Base-by-base conservation (phyloP, 371 early-diverging fungal genomes). In the Sporodiniella umbellata region DNA sequence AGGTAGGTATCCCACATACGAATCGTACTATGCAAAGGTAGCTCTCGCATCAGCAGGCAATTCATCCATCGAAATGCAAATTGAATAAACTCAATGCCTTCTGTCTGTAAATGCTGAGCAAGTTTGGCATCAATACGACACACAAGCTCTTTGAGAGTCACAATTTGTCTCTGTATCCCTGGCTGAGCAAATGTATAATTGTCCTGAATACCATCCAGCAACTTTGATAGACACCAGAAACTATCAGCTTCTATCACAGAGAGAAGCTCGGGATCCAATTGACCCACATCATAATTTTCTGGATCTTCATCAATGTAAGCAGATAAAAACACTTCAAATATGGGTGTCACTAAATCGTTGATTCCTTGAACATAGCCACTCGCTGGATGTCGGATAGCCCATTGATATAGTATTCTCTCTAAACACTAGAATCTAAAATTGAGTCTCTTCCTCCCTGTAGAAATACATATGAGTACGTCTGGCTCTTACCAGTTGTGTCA, bases 21-120 rank as follows among this genome's bases (percentile, higher is more conserved):
- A 26, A 98, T 88, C 10, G 87, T 94, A 52, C 81, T 82, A 30
- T 75, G 62, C 10, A 99, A 68, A 14, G 90, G 81, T 30, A 99
- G 69, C 69, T 99, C 99, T 33, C 99, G 83, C 92, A 98, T 93
- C 63, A 99, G 74, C 45, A 99, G 65, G 63, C 99, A 99, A 67
- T 98, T 99, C 89, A 99, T 95, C 99, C 99, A 99, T 33, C 99
- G 81, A 64, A 99, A 99, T 14, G 96, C 93, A 81, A 99, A 97
- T 66, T 98, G 98, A 43, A 99, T 92, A 63, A 96, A 96, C 53
- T 98, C 95, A 15, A 99, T 81, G 8, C 88, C 89, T 71, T 96
- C 88, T 1, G 79, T 67, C 44, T 87, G 84, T 25, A 99, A 76
- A 66, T 98, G 99, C 17, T 66, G 62, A 17, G 87, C 83, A 44